Evolutionary conservation across 352 stramenopile species (phyloP).

Genomic region (Phytophthora boehmeriae): DNA sequence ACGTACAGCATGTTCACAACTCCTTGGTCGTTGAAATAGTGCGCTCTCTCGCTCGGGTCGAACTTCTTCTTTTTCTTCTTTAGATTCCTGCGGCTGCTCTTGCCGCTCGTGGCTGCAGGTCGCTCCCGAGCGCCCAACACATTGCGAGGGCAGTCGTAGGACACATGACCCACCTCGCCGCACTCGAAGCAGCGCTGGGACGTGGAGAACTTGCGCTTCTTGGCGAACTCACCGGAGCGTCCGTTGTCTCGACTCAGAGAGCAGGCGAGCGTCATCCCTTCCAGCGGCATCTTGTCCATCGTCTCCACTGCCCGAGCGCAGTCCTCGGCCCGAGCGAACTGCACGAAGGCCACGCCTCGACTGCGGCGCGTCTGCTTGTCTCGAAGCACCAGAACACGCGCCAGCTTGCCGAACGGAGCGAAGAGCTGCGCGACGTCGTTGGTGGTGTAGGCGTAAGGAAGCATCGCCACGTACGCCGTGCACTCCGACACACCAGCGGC

Average conservation of each 20-base stretch:
- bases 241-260: conserved; percentile 84
- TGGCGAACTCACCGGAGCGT: conserved; percentile 74
- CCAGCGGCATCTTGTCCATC: conserved; percentile 68
- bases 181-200: conserved; percentile 86
- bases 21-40: conserved; percentile 78
- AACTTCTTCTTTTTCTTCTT: conserved; percentile 77
- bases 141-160: conserved; percentile 86
- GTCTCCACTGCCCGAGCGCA: conserved; percentile 50
- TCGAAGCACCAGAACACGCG: conserved; percentile 76
- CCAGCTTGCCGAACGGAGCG: conserved; percentile 71
- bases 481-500: conserved; percentile 26
- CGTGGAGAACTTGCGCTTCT: conserved; percentile 79
- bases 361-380: conserved; percentile 77
- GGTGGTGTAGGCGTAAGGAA: conserved; percentile 88
- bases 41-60: conserved; percentile 53
- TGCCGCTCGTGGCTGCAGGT: conserved; percentile 41
- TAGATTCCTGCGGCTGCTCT: conserved; percentile 57
- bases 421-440: conserved; percentile 90
- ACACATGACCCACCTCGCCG: conserved; percentile 73
- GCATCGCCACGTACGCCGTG: conserved; percentile 89
- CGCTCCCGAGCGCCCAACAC: conserved; percentile 76
- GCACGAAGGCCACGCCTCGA: conserved; percentile 84
- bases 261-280: conserved; percentile 67
- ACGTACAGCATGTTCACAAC: conserved; percentile 72
- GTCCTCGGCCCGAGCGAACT: conserved; percentile 77